Conservation (phyloP, 116 monocot species). For the Iris pallida region DNA sequence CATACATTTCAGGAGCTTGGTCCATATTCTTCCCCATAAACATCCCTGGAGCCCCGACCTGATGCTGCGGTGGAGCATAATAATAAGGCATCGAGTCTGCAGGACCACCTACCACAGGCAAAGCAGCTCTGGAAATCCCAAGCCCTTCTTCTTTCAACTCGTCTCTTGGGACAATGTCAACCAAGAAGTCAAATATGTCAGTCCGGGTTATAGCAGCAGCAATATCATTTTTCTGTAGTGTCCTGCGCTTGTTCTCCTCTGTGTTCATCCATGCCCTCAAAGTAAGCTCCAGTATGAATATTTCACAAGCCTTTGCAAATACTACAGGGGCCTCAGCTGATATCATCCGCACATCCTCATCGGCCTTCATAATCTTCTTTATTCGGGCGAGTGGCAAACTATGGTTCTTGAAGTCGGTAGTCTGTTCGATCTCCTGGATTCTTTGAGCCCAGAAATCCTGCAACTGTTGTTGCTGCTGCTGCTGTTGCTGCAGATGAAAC, state of each 20-base stretch:
- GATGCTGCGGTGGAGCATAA: slow-evolving; percentile 37
- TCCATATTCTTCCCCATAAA: slow-evolving; percentile 14
- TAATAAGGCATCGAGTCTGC: slow-evolving; percentile 39
- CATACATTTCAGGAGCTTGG: slow-evolving; percentile 1
- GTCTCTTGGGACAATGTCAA: slow-evolving; percentile 57
- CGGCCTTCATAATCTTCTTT: slow-evolving; percentile 60
- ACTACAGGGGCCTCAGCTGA: slow-evolving; percentile 49
- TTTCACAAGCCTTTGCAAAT: slow-evolving; percentile 16
- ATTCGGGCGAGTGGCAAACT: slow-evolving; percentile 51
- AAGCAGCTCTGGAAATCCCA: slow-evolving; percentile 30
- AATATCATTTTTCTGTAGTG: slow-evolving; percentile 61
- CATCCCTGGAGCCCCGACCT: slow-evolving; percentile 16
- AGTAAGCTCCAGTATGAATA: slow-evolving; percentile 48
- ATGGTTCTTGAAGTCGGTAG: slow-evolving; percentile 55
- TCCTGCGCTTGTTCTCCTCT: slow-evolving; percentile 60
- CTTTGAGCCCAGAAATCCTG: slow-evolving; percentile 46
- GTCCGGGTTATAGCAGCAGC: slow-evolving; percentile 51
- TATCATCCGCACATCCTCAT: slow-evolving; percentile 57
- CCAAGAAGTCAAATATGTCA: slow-evolving; percentile 58
- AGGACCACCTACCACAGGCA: slow-evolving; percentile 27
- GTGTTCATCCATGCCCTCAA: slow-evolving; percentile 49
- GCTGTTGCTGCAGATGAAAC: slow-evolving; percentile 35
- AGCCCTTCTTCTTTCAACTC: slow-evolving; percentile 52
- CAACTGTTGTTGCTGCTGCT: slow-evolving; percentile 51
- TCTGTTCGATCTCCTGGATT: slow-evolving; percentile 37